Percentiles rank a stretch among this genome's conserved stretches.
phyloP scores from a whole-genome alignment of 2,329 filamentous ascomycete genomes.

The Onygenales sp. region DNA sequence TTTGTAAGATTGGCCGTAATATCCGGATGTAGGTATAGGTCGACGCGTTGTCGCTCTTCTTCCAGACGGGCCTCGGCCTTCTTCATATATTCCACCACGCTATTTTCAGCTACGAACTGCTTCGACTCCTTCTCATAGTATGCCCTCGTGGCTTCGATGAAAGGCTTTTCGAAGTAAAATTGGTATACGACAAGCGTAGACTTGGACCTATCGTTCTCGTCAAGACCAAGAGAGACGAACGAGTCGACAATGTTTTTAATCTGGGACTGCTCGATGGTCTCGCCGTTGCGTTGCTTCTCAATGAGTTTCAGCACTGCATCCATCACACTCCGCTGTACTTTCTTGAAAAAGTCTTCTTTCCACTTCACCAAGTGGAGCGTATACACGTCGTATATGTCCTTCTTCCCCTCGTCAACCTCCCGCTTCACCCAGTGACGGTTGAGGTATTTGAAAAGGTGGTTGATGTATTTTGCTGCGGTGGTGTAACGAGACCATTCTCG shows the following conservation, averaged over 20 bases:
- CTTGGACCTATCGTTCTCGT: constrained; percentile 86
- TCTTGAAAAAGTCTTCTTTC: constrained; percentile 81
- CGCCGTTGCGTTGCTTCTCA: constrained; percentile 92
- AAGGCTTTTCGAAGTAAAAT: constrained; percentile 84
- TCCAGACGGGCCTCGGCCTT: constrained; percentile 84
- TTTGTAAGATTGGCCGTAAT: constrained; percentile 78
- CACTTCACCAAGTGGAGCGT: constrained; percentile 92
- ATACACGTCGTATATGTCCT: constrained; percentile 96
- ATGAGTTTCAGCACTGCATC: constrained; percentile 86
- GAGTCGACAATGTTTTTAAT: constrained; percentile 97
- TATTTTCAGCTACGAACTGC: constrained; percentile 91
- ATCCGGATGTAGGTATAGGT: constrained; percentile 82
- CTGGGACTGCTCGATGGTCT: constrained; percentile 94
- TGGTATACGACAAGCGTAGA: constrained; percentile 93
- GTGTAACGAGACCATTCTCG: constrained; percentile 95
- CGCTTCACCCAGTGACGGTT: constrained; percentile 99
- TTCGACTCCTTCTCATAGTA: constrained; percentile 93
- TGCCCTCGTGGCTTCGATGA: constrained; percentile 69
- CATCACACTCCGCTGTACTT: constrained; percentile 85
- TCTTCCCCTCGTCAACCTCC: constrained; percentile 98
- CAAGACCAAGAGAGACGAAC: constrained; percentile 87
- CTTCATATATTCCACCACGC: constrained; percentile 99
- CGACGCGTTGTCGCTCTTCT: constrained; percentile 90
- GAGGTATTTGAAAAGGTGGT: constrained; percentile 91
- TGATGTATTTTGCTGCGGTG: constrained; percentile 90